Evolutionary conservation across 2,329 filamentous ascomycete genomes (phyloP).

Genomic region (Neofusicoccum parvum): DNA sequence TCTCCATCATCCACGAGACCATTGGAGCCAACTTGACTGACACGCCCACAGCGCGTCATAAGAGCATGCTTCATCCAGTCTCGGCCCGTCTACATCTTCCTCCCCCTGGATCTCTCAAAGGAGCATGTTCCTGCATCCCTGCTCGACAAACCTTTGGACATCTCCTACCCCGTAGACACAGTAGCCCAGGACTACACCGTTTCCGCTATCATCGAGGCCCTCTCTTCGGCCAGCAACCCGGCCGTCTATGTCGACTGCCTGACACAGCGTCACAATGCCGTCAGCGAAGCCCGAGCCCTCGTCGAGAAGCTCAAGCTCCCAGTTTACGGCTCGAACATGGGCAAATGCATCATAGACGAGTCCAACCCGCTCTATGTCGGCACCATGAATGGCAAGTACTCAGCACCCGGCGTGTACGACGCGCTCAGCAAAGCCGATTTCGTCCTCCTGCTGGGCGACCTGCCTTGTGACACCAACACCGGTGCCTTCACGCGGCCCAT

Average conservation of each 20-base stretch:
- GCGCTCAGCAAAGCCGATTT: slow-evolving; percentile 41
- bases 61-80: slow-evolving; percentile 47
- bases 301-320: slow-evolving; percentile 40
- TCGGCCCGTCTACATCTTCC: slow-evolving; percentile 48
- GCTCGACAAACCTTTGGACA: slow-evolving; percentile 41
- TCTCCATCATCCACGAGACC: neutral
- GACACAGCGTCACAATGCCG: slow-evolving; percentile 41
- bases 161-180: slow-evolving; percentile 32
- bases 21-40: neutral
- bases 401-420: slow-evolving; percentile 39
- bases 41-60: slow-evolving; percentile 35
- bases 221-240: slow-evolving; percentile 40
- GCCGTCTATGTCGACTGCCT: slow-evolving; percentile 44
- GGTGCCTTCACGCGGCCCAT: slow-evolving; percentile 44
- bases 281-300: slow-evolving; percentile 36
- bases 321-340: slow-evolving; percentile 44
- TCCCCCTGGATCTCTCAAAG: slow-evolving; percentile 46
- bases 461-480: slow-evolving; percentile 47
- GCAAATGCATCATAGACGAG: slow-evolving; percentile 48
- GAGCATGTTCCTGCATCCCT: slow-evolving; percentile 38
- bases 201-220: slow-evolving; percentile 34
- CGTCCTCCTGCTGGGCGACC: slow-evolving; percentile 41
- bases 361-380: slow-evolving; percentile 43
- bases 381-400: slow-evolving; percentile 44
- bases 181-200: slow-evolving; percentile 35